Evolutionary conservation across 148 eudicot species (phyloP), one percentile per base, ranked within the genome.

Genomic region (Mesembryanthemum crystallinum): DNA sequence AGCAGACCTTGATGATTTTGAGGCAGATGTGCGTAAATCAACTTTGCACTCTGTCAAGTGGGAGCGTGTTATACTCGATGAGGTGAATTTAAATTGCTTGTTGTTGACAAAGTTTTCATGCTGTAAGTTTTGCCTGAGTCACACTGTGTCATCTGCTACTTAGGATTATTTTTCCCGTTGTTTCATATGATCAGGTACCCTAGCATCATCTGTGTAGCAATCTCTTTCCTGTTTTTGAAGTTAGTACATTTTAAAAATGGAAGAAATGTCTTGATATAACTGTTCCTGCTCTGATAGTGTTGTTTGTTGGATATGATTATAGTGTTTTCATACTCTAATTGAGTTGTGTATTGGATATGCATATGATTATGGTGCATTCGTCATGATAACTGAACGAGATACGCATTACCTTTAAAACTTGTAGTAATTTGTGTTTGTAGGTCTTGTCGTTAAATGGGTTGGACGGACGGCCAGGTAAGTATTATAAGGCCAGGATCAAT

Each of bases 1-100:
- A 24, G 89, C 81, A 5, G 72, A 73, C 32, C 32, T 76, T 35
- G 80, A 76, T 15, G 79, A 58, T 37, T 63, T 27, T 78, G 89
- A 74, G 67, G 79, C 59, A 45, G 67, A 78, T 65, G 24, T 76
- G 35, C 33, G 72, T 54, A 52, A 85, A 71, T 89, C 92, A 68
- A 74, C 84, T 76, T 80, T 94, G 83, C 98, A 94, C 78, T 89
- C 91, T 47, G 84, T 94, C 47, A 86, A 86, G 51, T 94, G 98
- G 98, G 83, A 90, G 68, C 97, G 98, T 18, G 81, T 94, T 39
- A 83, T 94, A 64, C 82, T 94, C 84, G 98, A 94, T 83, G 98
- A 94, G 91, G 98, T 89, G 72, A 82, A 80, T 75, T 79, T 32
- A 18, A 33, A 24, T 74, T 43, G 49, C 58, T 30, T 47, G 28